Evolutionary conservation across 257 asterid species (phyloP).

Genomic region (Rubia yunnanensis): DNA sequence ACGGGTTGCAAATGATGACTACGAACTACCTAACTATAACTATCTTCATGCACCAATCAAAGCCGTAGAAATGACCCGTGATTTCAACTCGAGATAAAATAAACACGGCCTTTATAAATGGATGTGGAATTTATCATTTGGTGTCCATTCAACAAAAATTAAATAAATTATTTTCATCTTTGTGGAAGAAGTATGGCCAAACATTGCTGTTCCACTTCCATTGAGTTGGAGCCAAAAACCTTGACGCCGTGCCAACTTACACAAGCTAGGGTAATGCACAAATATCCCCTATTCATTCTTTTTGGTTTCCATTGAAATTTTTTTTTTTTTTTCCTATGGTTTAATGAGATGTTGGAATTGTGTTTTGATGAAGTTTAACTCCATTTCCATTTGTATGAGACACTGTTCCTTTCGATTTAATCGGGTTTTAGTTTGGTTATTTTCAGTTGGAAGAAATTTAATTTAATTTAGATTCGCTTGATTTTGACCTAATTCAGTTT

Average conservation of each 20-base stretch:
- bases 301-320: neutral
- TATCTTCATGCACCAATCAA: constrained; percentile 14
- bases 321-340: no score
- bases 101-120: neutral
- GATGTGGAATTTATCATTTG: neutral
- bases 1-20: constrained; percentile 10
- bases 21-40: constrained; percentile 14
- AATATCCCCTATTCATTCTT: no score
- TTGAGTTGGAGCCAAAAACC: constrained; percentile 74
- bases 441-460: no score
- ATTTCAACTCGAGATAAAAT: constrained; percentile 11
- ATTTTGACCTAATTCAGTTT: no score
- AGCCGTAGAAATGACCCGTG: constrained; percentile 23
- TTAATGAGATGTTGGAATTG: no score
- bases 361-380: no score
- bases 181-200: constrained; percentile 38
- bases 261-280: constrained; percentile 48
- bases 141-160: neutral
- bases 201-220: constrained; percentile 52
- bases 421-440: no score
- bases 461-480: no score
- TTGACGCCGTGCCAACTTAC: constrained; percentile 48
- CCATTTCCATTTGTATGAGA: no score
- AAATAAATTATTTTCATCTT: no score
- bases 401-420: no score